Evolutionary conservation across 352 stramenopile species (phyloP).

Genomic region (Globisporangium radiosum): DNA sequence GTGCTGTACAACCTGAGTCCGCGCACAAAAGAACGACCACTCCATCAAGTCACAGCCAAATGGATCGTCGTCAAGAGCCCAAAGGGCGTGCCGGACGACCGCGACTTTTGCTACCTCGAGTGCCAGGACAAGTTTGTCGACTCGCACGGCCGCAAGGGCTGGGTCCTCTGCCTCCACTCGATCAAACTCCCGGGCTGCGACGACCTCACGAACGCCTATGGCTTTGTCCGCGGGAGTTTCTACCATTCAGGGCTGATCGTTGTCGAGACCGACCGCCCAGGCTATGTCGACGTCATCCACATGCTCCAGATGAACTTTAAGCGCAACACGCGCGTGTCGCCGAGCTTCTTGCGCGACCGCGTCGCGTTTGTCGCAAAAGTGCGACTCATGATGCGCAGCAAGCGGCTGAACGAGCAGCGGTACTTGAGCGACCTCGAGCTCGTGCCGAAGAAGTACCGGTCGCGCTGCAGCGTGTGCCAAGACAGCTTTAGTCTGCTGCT

Average conservation of each 20-base stretch:
- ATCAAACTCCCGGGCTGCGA: constrained; percentile 78
- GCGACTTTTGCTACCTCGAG: constrained; percentile 76
- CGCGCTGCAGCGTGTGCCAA: constrained; percentile 64
- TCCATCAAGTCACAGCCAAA: constrained; percentile 82
- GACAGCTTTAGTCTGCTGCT: constrained; percentile 82
- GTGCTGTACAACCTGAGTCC: constrained; percentile 63
- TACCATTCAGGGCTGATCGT: constrained; percentile 85
- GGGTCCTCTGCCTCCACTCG: constrained; percentile 78
- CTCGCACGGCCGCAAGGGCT: constrained; percentile 67
- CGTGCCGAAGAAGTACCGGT: constrained; percentile 75
- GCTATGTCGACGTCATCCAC: constrained; percentile 79
- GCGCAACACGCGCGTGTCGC: constrained; percentile 44
- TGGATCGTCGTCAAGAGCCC: constrained; percentile 64
- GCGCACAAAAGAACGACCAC: constrained; percentile 61
- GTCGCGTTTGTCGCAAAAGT: constrained; percentile 49
- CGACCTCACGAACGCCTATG: constrained; percentile 68
- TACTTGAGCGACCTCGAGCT: constrained; percentile 80
- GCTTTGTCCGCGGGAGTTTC: constrained; percentile 65
- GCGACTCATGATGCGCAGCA: constrained; percentile 55
- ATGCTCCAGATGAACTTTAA: constrained; percentile 82
- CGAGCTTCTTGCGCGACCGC: constrained; percentile 30
- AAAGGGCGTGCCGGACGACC: constrained; percentile 41
- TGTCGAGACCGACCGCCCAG: constrained; percentile 60
- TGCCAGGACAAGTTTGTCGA: constrained; percentile 87
- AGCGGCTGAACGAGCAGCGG: constrained; percentile 73